A percentile compares a stretch with the other conserved stretches of the same genome.
Evolutionary conservation across 805 yeast species (phyloP).

Genomic region (Candida ipomoeae): DNA sequence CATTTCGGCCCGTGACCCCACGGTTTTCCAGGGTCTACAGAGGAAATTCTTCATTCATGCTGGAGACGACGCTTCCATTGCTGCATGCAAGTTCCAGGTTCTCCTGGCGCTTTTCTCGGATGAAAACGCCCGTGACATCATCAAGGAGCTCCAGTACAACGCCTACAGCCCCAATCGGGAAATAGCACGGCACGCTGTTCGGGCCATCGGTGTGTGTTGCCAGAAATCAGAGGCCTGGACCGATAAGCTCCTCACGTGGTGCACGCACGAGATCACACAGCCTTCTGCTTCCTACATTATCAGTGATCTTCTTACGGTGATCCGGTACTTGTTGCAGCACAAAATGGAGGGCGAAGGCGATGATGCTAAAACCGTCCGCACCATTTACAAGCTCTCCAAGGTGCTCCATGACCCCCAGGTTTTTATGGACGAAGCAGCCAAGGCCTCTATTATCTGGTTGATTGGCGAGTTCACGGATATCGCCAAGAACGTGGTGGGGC

Average conservation of each 20-base stretch:
- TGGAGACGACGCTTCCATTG: conserved; percentile 41
- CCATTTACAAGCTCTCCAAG: conserved; percentile 47
- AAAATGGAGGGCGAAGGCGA: conserved; percentile 25
- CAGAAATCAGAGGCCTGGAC: conserved; percentile 46
- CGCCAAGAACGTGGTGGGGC: conserved; percentile 47
- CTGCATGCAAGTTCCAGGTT: conserved; percentile 56
- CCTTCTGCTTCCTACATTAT: conserved; percentile 28
- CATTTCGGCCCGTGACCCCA: conserved; percentile 10
- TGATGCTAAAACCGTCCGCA: conserved; percentile 38
- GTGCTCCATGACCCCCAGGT: conserved; percentile 7
- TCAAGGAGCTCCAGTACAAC: conserved; percentile 62
- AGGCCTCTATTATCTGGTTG: conserved; percentile 85
- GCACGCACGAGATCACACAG: conserved; percentile 45
- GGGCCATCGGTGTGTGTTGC: conserved; percentile 60
- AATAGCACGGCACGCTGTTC: conserved; percentile 47
- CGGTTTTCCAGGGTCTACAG: conserved; percentile 30
- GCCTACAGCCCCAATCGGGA: conserved; percentile 27
- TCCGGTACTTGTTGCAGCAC: conserved; percentile 67
- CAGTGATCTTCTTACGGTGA: conserved; percentile 66
- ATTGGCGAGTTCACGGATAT: conserved; percentile 70
- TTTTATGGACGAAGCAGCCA: conserved; percentile 45
- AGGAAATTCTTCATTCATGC: conserved; percentile 55
- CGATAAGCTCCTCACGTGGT: conserved; percentile 57
- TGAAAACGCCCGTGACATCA: conserved; percentile 48
- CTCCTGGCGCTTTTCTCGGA: conserved; percentile 53